phyloP scores from a whole-genome alignment of 2,329 filamentous ascomycete species.

The Aureobasidium sp. region DNA sequence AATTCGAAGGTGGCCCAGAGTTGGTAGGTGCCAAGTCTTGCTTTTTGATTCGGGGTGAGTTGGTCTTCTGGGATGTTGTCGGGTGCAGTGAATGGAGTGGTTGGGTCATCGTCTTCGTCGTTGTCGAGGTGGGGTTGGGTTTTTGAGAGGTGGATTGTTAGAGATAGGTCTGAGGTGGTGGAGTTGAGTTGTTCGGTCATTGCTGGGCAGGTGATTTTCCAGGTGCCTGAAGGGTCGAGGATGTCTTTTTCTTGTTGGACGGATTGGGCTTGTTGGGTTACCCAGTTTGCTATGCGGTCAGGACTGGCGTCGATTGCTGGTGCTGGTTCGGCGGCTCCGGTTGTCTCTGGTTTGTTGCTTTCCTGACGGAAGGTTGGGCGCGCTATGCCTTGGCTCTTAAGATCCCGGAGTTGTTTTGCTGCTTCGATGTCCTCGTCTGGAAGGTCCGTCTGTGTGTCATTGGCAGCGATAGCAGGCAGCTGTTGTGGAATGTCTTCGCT shows the following conservation, averaged over 20 bases:
- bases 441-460: not conserved
- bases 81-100: too few species aligned
- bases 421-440: constrained; percentile 1
- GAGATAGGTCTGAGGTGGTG: not conserved
- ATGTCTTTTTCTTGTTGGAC: constrained; percentile 2
- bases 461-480: not conserved
- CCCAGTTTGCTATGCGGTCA: constrained; percentile 5
- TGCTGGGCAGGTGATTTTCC: constrained; percentile 1
- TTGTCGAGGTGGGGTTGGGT: constrained; percentile 8
- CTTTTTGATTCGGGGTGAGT: constrained; percentile 1
- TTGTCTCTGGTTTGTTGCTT: not conserved
- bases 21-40: not conserved
- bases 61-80: not conserved
- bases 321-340: not conserved
- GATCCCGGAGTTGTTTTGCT: constrained; percentile 4
- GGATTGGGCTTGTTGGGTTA: not conserved
- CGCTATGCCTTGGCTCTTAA: not conserved
- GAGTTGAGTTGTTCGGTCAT: constrained; percentile 1
- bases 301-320: not conserved
- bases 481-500: not conserved
- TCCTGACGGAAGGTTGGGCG: not conserved
- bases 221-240: not conserved
- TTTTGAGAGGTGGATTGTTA: not conserved
- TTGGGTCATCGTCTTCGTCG: not conserved
- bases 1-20: constrained; percentile 9